Evolutionary conservation across 2,329 filamentous ascomycete genomes (phyloP), one percentile per base, ranked within the genome.

Genomic region (Xylaria sp.): DNA sequence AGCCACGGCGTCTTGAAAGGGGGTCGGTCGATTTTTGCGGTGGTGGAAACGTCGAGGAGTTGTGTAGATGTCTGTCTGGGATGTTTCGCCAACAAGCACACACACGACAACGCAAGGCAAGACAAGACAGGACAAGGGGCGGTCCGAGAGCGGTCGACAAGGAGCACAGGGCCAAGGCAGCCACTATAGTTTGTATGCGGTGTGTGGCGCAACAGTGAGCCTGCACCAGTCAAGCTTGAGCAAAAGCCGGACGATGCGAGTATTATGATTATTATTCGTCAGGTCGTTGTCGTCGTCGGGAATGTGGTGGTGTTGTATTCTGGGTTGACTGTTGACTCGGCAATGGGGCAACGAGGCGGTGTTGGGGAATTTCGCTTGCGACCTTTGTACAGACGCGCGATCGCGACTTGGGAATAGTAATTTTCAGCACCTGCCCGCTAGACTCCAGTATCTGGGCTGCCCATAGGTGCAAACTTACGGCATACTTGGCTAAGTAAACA

Each of bases 381-480:
- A 68, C 54, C 68, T 71, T 59, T 70, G 67, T 70, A 71, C 63
- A 72, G 65, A 72, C 72, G 72, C 72, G 72, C 72, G 72, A 72
- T 73, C 72, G 72, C 72, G 72, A 70, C 70, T 72, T 65, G 57
- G 69, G 70, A 34, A 63, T 67, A 69, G 66, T 28, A 23, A 23
- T 41, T 64, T 41, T 28, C 28, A 37, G 55, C 63, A 65, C 66
- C 66, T 61, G 70, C 64, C 63, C 61, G 34, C 34, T 60, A 50
- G 3, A 12, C 39, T 41, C 12, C 12, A 4, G 13, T 5, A 10
- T 18, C 23, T 20, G 20, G 48, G 48, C 39, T 18, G 48, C 46
- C 25, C 44, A 46, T 44, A 46, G 50, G 50, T 46, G 28, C 25
- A 57, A 18, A 39, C 28, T 37, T 37, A 20, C 18, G 46, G 9